A percentile compares a stretch with the other conserved stretches of the same genome.
phyloP scores from a whole-genome alignment of 2,329 filamentous ascomycete species.

The Paecilomyces variotii region DNA sequence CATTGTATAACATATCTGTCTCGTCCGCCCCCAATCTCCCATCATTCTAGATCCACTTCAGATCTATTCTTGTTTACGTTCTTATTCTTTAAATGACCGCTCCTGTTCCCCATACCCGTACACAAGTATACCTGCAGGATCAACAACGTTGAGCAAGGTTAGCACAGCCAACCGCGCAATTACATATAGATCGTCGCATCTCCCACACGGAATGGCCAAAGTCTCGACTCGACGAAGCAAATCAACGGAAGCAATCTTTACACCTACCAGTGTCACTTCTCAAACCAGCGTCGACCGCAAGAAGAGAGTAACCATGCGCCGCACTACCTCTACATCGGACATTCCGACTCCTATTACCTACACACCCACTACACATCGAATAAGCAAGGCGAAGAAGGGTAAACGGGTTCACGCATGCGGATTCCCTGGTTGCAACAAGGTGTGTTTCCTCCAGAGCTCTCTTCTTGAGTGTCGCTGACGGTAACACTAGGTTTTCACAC shows the following conservation, averaged over 20 bases:
- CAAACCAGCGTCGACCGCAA: conserved; percentile 10
- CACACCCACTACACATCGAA: conserved; percentile 42
- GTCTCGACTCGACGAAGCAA: not conserved
- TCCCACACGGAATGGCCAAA: conserved; percentile 1
- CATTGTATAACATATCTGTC: not conserved
- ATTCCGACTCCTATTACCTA: conserved; percentile 33
- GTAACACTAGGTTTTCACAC: conserved; percentile 38
- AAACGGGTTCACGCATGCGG: conserved; percentile 44
- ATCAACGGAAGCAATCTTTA: not conserved
- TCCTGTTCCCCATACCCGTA: not conserved
- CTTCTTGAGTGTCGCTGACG: conserved; percentile 5
- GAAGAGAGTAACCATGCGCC: conserved; percentile 20
- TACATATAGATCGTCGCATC: not conserved
- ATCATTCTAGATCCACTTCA: not conserved
- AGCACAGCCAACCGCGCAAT: not conserved
- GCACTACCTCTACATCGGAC: conserved; percentile 19
- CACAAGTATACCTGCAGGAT: not conserved
- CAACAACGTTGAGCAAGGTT: not conserved
- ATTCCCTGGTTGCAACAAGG: conserved; percentile 41
- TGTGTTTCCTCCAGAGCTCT: conserved; percentile 15
- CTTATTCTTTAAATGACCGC: not conserved
- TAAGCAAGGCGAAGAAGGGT: conserved; percentile 47
- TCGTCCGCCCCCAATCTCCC: not conserved
- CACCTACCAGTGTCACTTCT: not conserved
- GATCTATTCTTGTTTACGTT: not conserved